Conservation (phyloP, 225 moss, liverwort and hornwort genomes). For the Ulota crispa region DNA sequence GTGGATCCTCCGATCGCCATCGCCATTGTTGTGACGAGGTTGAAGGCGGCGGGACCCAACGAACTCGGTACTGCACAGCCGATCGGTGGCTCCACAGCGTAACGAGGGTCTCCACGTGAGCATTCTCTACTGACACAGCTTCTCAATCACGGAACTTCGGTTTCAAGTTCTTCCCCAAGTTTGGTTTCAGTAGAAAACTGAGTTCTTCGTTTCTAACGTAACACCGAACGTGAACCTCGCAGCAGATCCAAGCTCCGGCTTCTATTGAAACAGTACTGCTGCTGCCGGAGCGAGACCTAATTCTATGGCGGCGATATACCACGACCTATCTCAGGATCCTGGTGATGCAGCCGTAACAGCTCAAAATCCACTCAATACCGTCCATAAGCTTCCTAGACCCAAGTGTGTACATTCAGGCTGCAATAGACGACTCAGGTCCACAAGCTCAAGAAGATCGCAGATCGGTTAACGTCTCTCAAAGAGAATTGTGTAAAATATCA, state of each 20-base stretch:
- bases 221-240: too few relatives aligned
- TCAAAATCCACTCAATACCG: slow-evolving; percentile 51
- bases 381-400: slow-evolving; percentile 43
- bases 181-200: too few relatives aligned
- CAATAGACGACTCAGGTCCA: background rate
- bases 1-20: slow-evolving; percentile 4
- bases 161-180: background rate
- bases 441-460: background rate
- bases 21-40: background rate
- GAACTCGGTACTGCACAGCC: slow-evolving; percentile 18
- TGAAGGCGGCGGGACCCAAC: slow-evolving; percentile 7
- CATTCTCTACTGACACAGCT: slow-evolving; percentile 32
- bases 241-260: background rate
- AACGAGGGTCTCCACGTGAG: slow-evolving; percentile 31
- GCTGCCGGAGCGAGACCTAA: background rate
- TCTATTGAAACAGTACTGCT: background rate
- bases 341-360: slow-evolving; percentile 54
- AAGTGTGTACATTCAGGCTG: slow-evolving; percentile 32
- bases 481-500: background rate
- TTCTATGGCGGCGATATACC: background rate
- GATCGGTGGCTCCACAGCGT: slow-evolving; percentile 15
- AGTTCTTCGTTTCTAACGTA: background rate
- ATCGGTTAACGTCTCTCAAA: background rate
- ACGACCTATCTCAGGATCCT: slow-evolving; percentile 17
- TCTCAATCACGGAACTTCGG: background rate